These are phyloP conservation scores for Neurospora sp. DNA, from an alignment of 2,329 filamentous ascomycete species.

Conservation along the genomic window DNA sequence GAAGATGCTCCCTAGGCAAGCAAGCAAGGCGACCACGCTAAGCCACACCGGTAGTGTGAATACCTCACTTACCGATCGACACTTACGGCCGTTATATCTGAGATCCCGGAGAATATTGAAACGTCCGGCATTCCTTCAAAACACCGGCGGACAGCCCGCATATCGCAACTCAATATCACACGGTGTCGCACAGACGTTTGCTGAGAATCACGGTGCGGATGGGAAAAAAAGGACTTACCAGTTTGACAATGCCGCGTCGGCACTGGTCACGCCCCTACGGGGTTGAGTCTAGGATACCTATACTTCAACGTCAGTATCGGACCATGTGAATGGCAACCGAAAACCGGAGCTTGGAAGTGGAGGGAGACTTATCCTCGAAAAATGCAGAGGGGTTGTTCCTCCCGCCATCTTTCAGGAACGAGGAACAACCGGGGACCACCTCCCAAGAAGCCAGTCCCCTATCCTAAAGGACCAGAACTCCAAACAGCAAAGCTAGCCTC, in stretches of 20 bases:
- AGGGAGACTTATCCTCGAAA: slow-evolving; percentile 39
- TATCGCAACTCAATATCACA: neutral
- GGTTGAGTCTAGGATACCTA: neutral
- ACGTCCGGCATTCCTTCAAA: neutral
- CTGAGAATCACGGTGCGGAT: neutral
- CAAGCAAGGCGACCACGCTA: neutral
- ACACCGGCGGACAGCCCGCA: neutral
- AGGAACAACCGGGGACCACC: slow-evolving; percentile 38
- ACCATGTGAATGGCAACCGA: neutral
- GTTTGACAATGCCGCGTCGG: neutral
- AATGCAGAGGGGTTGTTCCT: slow-evolving; percentile 34
- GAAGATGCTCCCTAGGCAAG: neutral
- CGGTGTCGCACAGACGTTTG: neutral
- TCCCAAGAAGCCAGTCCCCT: slow-evolving; percentile 27
- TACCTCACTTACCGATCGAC: neutral
- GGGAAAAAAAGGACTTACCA: neutral
- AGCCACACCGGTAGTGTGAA: neutral
- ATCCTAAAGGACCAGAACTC: slow-evolving; percentile 19
- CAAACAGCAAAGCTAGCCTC: slow-evolving; percentile 15
- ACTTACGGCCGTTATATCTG: neutral
- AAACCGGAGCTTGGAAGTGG: slow-evolving; percentile 1
- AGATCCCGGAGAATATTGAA: neutral
- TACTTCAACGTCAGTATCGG: neutral
- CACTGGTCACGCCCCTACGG: neutral
- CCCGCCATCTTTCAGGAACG: slow-evolving; percentile 39